Evolutionary conservation across 345 rosid species (phyloP), one percentile per base, ranked within the genome.

Genomic region (Geranium brycei): DNA sequence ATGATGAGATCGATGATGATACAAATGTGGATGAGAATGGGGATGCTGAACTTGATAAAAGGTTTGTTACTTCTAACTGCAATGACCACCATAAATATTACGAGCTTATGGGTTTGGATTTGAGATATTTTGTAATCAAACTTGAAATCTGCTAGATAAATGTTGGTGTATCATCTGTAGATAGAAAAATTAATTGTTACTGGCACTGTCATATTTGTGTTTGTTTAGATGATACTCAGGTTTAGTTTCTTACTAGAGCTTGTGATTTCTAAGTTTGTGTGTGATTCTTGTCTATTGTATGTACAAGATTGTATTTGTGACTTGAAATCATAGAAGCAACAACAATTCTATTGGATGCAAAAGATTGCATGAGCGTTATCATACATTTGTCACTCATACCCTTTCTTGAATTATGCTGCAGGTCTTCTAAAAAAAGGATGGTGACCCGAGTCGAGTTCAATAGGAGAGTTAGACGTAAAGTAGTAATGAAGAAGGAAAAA

Each of bases 381-480:
- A 55, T 53, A 30, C 23, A 6, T 60, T 8, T 17, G 41, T 57
- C 38, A 23, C 28, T 23, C 28, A 31, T 28, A 6, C 38, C 1
- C 58, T 17, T 55, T 73, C 32, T 60, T 66, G 14, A 58, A 59
- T 65, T 57, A 61, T 71, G 53, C 56, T 64, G 67, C 79, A 93
- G 97, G 69, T 57, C 80, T 51, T 67, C 18, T 11, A 85, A 80
- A 63, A 62, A 62, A 15, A 85, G 79, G 81, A 83, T 76, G 77
- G 82, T 90, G 59, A 88, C 96, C n/a, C 82, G 82, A 6, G 95
- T 82, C 65, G 87, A 75, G 64, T 71, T 83, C 62, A 93, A 93
- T 77, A 88, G 73, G 83, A 81, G 96, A 78, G 77, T 77, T 58
- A 88, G 87, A 69, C 81, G 68, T 28, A 93, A 81, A 74, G 96